Conservation (phyloP, 352 stramenopile species). For the Peronospora belbahrii region DNA sequence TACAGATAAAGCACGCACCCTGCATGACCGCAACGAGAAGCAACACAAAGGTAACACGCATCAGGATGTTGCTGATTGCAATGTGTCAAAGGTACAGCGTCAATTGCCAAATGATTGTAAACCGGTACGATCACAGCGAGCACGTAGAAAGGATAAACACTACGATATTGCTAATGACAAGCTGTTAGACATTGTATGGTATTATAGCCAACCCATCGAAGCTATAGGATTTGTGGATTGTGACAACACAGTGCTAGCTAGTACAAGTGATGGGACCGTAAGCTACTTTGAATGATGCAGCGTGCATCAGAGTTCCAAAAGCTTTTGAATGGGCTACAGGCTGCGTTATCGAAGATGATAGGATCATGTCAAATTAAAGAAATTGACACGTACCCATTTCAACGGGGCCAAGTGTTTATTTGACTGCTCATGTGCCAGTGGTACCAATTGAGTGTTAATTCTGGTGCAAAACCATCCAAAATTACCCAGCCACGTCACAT, state of each 20-base stretch:
- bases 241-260: neutral
- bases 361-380: neutral
- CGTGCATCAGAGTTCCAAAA: neutral
- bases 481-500: too few species aligned
- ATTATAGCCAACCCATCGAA: too few species aligned
- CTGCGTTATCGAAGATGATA: neutral
- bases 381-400: too few species aligned
- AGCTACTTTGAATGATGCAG: neutral
- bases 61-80: neutral
- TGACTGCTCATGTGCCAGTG: too few species aligned
- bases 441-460: too few species aligned
- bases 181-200: slow-evolving; percentile 5
- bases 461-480: too few species aligned
- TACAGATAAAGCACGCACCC: slow-evolving; percentile 2
- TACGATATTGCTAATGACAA: slow-evolving; percentile 3
- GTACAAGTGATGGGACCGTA: slow-evolving; percentile 6
- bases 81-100: slow-evolving; percentile 1
- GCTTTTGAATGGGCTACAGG: too few species aligned
- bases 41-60: neutral
- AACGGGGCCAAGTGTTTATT: too few species aligned
- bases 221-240: too few species aligned
- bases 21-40: neutral
- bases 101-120: slow-evolving; percentile 4
- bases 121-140: neutral
- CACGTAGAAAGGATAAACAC: neutral